phyloP scores from a whole-genome alignment of 345 rosid genomes.

The Balakata baccata region DNA sequence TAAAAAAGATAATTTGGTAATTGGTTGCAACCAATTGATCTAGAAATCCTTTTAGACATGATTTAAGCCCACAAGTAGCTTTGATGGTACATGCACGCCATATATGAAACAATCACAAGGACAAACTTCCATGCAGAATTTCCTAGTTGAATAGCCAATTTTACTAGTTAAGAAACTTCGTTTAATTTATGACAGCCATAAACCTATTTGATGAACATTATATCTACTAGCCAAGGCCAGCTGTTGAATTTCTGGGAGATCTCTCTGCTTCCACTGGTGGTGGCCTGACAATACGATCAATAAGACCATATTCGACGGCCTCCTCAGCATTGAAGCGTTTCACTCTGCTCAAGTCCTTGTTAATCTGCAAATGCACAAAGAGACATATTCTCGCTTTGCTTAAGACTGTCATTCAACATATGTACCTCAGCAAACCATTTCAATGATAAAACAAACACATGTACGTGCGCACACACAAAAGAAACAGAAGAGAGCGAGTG shows the following conservation, averaged over 20 bases:
- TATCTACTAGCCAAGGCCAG: constrained; percentile 52
- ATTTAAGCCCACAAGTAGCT: background rate
- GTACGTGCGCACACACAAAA: no score
- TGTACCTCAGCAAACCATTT: background rate
- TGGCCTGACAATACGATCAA: constrained; percentile 70
- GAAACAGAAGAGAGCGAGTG: background rate
- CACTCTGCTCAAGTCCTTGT: constrained; percentile 55
- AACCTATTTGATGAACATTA: background rate
- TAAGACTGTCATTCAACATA: background rate
- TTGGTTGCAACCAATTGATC: background rate
- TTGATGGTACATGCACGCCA: background rate
- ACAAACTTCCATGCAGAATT: constrained; percentile 4
- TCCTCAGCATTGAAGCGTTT: constrained; percentile 66
- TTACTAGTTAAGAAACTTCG: background rate
- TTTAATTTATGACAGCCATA: background rate
- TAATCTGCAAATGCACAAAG: constrained; percentile 40
- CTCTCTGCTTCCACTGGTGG: constrained; percentile 53
- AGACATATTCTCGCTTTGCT: background rate
- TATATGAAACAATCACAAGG: constrained; percentile 10
- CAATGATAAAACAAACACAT: no score
- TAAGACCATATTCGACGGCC: constrained; percentile 77
- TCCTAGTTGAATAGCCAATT: background rate
- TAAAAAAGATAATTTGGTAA: background rate
- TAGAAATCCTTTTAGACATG: background rate
- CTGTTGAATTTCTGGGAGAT: constrained; percentile 43